Conservation (phyloP, 2,329 filamentous ascomycete species). For the Alternaria longipes region DNA sequence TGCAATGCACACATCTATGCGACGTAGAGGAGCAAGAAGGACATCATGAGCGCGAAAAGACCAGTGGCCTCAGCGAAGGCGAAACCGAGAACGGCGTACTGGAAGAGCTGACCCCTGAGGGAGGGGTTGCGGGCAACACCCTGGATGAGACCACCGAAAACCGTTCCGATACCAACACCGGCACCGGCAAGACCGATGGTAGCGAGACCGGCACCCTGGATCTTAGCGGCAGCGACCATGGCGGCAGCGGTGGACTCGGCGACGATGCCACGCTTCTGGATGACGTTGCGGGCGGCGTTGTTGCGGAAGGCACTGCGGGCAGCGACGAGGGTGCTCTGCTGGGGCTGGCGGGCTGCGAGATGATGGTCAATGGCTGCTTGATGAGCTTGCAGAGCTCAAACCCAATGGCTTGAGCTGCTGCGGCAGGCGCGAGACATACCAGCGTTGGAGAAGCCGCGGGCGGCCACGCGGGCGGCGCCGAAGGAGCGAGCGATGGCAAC, state of each 20-base stretch:
- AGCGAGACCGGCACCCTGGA: constrained; percentile 62
- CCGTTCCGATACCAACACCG: constrained; percentile 94
- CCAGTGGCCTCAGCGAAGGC: constrained; percentile 93
- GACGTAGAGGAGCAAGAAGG: constrained; percentile 55
- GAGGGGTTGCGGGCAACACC: constrained; percentile 93
- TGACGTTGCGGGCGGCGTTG: constrained; percentile 52
- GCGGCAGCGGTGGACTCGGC: constrained; percentile 54
- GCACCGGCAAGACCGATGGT: constrained; percentile 92
- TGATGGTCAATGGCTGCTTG: constrained; percentile 47
- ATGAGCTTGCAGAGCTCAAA: constrained; percentile 33
- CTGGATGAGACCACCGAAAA: constrained; percentile 89
- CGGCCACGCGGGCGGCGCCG: constrained; percentile 53
- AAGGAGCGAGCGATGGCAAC: constrained; percentile 53
- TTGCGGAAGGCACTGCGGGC: constrained; percentile 53
- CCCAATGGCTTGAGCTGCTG: constrained; percentile 44
- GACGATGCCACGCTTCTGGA: constrained; percentile 54
- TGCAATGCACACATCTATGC: constrained; percentile 50
- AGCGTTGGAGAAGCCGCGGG: constrained; percentile 52
- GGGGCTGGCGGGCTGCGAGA: constrained; percentile 44
- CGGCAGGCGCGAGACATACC: constrained; percentile 50
- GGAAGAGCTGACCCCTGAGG: constrained; percentile 95
- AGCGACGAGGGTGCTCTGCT: constrained; percentile 52
- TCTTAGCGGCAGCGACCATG: constrained; percentile 55
- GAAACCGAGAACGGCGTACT: constrained; percentile 94
- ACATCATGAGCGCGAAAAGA: constrained; percentile 65